Base-by-base conservation (phyloP, 148 eudicot genomes). In the Suaeda aralocaspica region DNA sequence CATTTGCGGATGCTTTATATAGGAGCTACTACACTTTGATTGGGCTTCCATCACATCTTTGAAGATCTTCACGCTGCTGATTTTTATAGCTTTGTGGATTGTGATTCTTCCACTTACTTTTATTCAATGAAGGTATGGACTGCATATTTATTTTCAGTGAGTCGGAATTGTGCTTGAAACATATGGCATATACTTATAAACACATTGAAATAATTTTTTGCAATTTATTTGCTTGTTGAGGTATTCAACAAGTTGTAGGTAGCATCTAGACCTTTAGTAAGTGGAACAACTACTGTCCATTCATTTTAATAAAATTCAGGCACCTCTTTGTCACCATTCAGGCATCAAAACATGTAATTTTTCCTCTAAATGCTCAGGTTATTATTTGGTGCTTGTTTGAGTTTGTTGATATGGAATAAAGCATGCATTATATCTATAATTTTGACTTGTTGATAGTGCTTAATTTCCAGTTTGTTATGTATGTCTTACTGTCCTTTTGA, bases 101-200 rank as follows among this genome's bases (percentile, higher is more conserved):
- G 69, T 73, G 73, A 82, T 85, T 82, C 82, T 85, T 82, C 84
- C 72, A 80, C 79, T 79, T 70, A 70, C 68, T 33, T 67, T 55
- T 72, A 71, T 81, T 75, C 79, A 71, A 55, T 63, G 12, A 79
- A 76, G 76, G 70, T 59, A 69, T 71, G 70, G 74, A 59, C 55
- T 44, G 70, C 24, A 81, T 62, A 73, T 71, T 63, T 51, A 49
- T 63, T 51, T 62, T 68, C 30, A n/a, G 26, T 25, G 50, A 29
- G 34, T 59, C 48, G 26, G 52, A 60, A 74, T 57, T 71, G 74
- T 73, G 25, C 56, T 56, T 66, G 67, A 71, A 73, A 74, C 67
- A 63, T 64, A 26, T 67, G 68, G 80, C 83, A 81, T 77, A 77
- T 77, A 77, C 76, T 74, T 57, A 30, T 55, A 19, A 75, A 67